A percentile compares a stretch with the other conserved stretches of the same genome.
Conservation (phyloP, 192 early-diverging fungal genomes). For the Gaertneriomyces semiglobifer region DNA sequence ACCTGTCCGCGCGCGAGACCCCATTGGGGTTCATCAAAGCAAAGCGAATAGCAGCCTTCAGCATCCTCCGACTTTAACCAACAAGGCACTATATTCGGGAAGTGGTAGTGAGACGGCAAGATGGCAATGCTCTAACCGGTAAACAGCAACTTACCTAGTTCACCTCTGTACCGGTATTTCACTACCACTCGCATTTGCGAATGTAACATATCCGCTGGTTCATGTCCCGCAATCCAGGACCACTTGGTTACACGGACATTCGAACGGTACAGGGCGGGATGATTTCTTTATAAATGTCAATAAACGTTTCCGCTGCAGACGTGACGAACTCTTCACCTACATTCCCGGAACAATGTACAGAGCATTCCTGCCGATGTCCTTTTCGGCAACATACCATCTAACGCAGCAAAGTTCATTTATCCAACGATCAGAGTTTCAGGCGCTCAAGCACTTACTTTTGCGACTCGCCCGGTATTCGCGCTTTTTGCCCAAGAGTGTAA, state of each 20-base stretch:
- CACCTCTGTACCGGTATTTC: constrained; percentile 50
- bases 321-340: constrained; percentile 40
- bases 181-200: constrained; percentile 23
- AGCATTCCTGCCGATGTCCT: constrained; percentile 58
- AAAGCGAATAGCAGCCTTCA: constrained; percentile 31
- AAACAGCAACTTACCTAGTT: constrained; percentile 19
- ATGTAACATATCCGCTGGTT: constrained; percentile 9
- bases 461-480: constrained; percentile 57
- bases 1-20: constrained; percentile 64
- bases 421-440: not conserved
- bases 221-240: constrained; percentile 17
- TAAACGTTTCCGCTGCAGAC: not conserved
- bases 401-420: not conserved
- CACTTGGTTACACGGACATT: constrained; percentile 6
- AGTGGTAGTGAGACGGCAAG: not conserved
- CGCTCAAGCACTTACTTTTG: constrained; percentile 44
- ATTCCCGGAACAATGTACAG: constrained; percentile 67
- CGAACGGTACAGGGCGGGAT: constrained; percentile 11
- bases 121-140: not conserved
- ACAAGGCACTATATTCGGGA: not conserved
- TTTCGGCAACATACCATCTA: constrained; percentile 71
- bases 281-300: not conserved
- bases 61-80: not conserved
- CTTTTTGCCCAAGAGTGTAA: constrained; percentile 80
- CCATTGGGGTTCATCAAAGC: constrained; percentile 53